Evolutionary conservation across 2,329 filamentous ascomycete genomes (phyloP).

Genomic region (Fusarium marasasianum): DNA sequence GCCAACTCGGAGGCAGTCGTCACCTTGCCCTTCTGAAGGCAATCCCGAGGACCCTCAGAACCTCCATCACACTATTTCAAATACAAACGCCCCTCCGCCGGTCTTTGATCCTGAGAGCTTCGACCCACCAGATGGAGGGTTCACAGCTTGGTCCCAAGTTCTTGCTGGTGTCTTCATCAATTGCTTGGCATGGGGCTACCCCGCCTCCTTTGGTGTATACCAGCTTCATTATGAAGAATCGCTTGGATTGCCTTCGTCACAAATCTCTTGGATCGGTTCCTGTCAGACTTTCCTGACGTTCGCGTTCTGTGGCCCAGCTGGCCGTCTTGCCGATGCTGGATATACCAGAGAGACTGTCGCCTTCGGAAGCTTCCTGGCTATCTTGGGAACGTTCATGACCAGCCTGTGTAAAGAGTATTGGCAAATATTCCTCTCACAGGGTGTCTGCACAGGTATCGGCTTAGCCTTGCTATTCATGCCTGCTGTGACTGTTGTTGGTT

Average conservation of each 20-base stretch:
- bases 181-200: conserved; percentile 61
- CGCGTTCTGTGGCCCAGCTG: conserved; percentile 57
- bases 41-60: neutral
- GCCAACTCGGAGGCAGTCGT: conserved; percentile 4
- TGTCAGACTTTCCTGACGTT: conserved; percentile 62
- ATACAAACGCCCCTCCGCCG: conserved; percentile 38
- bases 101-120: conserved; percentile 34
- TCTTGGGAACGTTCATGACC: conserved; percentile 60
- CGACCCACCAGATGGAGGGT: conserved; percentile 56
- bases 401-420: conserved; percentile 58
- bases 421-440: conserved; percentile 65
- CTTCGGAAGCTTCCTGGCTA: conserved; percentile 53
- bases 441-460: conserved; percentile 61
- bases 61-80: conserved; percentile 38
- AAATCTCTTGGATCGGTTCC: conserved; percentile 59
- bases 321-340: conserved; percentile 61
- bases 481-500: conserved; percentile 67
- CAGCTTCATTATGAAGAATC: conserved; percentile 58
- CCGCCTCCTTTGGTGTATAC: conserved; percentile 62
- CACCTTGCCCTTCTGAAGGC: neutral
- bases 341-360: conserved; percentile 54
- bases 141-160: conserved; percentile 61
- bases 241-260: conserved; percentile 47
- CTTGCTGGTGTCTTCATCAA: conserved; percentile 58
- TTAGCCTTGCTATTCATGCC: conserved; percentile 68